Conservation (phyloP, 768 basidiomycete genomes). For the Megacollybia marginata region DNA sequence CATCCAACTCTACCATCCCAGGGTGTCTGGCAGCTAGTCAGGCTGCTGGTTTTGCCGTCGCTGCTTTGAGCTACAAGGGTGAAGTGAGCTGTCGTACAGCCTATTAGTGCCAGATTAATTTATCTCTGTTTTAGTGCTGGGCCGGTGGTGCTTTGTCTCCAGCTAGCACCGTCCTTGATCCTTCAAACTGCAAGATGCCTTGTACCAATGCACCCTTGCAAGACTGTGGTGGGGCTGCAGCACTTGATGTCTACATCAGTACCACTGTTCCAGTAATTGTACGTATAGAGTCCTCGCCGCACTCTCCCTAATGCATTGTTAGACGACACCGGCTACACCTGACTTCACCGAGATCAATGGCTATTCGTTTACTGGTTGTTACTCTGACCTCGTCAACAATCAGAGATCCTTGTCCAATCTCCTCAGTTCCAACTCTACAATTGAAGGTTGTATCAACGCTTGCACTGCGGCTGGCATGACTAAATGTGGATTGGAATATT, state of each 20-base stretch:
- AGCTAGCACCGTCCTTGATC: neutral
- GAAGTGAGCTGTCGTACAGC: too few relatives aligned
- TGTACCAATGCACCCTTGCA: neutral
- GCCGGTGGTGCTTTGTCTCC: neutral
- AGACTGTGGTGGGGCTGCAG: neutral
- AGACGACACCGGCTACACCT: neutral
- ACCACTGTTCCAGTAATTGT: neutral
- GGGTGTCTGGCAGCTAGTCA: neutral
- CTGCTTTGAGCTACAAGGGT: neutral
- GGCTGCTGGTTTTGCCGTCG: neutral
- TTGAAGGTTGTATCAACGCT: neutral
- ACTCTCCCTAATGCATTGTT: too few relatives aligned
- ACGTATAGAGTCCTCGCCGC: neutral
- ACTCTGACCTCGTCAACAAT: neutral
- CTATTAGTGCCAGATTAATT: too few relatives aligned
- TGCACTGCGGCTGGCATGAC: neutral
- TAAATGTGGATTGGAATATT: neutral
- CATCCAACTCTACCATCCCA: neutral
- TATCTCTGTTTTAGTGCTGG: neutral
- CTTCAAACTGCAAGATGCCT: neutral
- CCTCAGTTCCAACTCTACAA: neutral
- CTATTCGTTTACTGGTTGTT: neutral
- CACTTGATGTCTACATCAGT: neutral
- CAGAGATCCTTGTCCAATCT: neutral
- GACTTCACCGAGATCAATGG: neutral